Evolutionary conservation across 73 alveolate species (phyloP).

Genomic region (Stentor coeruleus): DNA sequence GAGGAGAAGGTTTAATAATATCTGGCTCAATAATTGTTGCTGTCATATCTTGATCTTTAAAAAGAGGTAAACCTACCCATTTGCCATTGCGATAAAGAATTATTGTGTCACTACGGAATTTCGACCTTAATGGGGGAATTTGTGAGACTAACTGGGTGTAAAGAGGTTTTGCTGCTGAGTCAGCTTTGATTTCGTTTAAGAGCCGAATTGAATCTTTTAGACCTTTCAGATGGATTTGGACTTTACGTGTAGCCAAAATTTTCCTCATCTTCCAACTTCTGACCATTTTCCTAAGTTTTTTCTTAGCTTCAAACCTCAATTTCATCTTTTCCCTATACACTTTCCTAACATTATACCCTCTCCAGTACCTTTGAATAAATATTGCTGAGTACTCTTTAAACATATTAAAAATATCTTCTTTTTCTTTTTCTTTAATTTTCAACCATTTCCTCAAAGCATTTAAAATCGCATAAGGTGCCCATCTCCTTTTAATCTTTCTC

Average conservation of each 20-base stretch:
- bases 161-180: not conserved
- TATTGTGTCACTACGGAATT: not conserved
- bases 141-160: not conserved
- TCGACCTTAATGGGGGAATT: not conserved
- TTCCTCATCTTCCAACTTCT: not conserved
- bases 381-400: conserved; percentile 10
- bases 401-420: not conserved
- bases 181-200: not conserved
- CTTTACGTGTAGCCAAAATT: not conserved
- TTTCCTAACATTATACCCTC: conserved; percentile 1
- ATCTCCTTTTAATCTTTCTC: conserved; percentile 1
- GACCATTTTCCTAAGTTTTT: not conserved
- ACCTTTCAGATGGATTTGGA: not conserved
- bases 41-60: not conserved
- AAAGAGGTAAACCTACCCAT: conserved; percentile 11
- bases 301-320: not conserved
- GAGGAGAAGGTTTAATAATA: no score
- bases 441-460: conserved; percentile 10
- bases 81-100: not conserved
- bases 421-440: not conserved
- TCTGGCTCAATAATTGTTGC: not conserved
- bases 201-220: not conserved
- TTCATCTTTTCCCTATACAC: not conserved
- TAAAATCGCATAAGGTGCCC: conserved; percentile 23
- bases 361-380: not conserved